A percentile compares a stretch with the other conserved stretches of the same genome.
phyloP scores from a whole-genome alignment of 2,329 filamentous ascomycete genomes.

The Colletotrichum aenigma region DNA sequence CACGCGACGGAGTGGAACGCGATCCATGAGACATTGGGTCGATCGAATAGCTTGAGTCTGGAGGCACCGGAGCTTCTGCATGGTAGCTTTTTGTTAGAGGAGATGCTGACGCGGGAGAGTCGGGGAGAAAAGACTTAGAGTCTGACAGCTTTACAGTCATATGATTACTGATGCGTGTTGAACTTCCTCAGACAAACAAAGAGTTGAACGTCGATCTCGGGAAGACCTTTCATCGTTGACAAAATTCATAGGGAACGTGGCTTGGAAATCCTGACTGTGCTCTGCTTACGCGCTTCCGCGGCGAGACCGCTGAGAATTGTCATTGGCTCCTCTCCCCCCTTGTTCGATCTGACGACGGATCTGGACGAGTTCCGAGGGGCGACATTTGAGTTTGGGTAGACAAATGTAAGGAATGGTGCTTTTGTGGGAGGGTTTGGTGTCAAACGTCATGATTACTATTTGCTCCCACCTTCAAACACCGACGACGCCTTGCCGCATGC shows the following conservation, averaged over 20 bases:
- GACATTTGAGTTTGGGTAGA: neutral
- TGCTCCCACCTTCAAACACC: neutral
- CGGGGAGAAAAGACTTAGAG: neutral
- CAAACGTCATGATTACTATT: neutral
- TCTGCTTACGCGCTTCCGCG: neutral
- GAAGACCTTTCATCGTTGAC: neutral
- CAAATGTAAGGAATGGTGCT: neutral
- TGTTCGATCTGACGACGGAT: neutral
- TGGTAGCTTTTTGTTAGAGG: neutral
- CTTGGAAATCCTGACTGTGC: neutral
- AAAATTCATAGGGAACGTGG: neutral
- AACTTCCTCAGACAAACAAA: neutral
- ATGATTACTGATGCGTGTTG: neutral
- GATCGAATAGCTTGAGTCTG: neutral
- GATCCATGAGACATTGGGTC: neutral
- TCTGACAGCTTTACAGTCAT: neutral
- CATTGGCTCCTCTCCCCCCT: neutral
- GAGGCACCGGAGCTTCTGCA: neutral
- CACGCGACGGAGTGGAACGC: neutral
- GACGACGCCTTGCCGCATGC: neutral
- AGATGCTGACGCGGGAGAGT: neutral
- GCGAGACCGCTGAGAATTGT: neutral
- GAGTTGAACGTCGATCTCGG: neutral
- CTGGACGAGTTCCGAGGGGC: neutral
- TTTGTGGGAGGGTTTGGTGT: neutral